These are phyloP conservation scores for Magnolia changhungtana DNA, from an alignment of 164 flowering plant species.

Conservation along the genomic window DNA sequence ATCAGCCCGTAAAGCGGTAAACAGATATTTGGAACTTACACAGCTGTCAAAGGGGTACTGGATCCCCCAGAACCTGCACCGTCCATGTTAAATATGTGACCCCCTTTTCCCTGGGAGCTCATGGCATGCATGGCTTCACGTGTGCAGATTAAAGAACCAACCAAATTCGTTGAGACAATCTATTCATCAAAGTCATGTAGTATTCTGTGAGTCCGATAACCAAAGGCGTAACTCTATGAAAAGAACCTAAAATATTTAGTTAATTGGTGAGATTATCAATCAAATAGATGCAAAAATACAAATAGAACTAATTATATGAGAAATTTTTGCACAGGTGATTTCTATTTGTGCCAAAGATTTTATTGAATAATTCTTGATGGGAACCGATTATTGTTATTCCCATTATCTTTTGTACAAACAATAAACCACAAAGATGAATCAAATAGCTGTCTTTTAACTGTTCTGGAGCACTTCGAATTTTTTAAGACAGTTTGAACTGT, in stretches of 20 bases:
- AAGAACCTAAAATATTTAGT: not conserved
- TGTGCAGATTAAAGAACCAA: conserved; percentile 89
- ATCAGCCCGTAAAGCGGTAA: not conserved
- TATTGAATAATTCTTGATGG: too few relatives aligned
- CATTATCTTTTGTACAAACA: too few relatives aligned
- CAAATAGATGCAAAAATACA: not conserved
- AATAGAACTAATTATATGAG: not conserved
- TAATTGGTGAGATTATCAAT: not conserved
- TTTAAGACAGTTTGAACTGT: too few relatives aligned
- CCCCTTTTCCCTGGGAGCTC: conserved; percentile 59
- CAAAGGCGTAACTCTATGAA: not conserved
- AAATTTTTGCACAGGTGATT: not conserved
- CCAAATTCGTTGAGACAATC: conserved; percentile 94
- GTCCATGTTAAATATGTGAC: conserved; percentile 98
- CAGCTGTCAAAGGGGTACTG: conserved; percentile 97
- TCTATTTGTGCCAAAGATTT: too few relatives aligned
- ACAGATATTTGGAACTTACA: conserved; percentile 45
- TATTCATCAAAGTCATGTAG: conserved; percentile 21
- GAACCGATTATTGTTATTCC: too few relatives aligned
- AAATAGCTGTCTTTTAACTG: too few relatives aligned
- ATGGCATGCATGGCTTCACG: conserved; percentile 85
- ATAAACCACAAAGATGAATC: too few relatives aligned
- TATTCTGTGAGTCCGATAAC: not conserved
- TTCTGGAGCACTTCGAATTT: too few relatives aligned
- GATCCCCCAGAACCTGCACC: conserved; percentile 99